Conservation (phyloP, 1,284 basidiomycete genomes). For the Paramarasmius palmivorus region DNA sequence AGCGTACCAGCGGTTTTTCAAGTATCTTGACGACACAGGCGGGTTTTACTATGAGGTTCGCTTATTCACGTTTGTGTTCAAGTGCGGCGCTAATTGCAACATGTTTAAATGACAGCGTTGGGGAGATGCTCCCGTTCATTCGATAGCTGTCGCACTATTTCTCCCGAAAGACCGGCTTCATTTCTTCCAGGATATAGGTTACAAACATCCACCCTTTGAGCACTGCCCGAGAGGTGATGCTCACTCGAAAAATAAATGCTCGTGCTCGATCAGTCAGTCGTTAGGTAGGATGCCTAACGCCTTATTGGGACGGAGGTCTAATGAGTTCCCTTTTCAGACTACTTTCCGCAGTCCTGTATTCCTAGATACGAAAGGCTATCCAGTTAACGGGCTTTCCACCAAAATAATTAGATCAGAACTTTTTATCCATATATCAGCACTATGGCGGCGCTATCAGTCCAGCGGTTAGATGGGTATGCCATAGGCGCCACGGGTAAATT, state of each 20-base stretch:
- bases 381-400: too few species aligned
- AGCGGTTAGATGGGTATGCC: too few species aligned
- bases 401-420: too few species aligned
- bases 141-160: conserved; percentile 75
- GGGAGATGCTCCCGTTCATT: conserved; percentile 86
- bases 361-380: too few species aligned
- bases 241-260: conserved; percentile 47
- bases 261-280: conserved; percentile 34
- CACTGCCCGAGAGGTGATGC: conserved; percentile 57
- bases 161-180: conserved; percentile 63
- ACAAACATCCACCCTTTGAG: conserved; percentile 58
- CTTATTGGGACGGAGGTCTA: too few species aligned
- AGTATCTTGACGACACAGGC: conserved; percentile 76
- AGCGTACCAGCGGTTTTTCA: conserved; percentile 78
- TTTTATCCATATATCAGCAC: too few species aligned
- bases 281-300: too few species aligned
- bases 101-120: conserved; percentile 47
- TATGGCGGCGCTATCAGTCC: too few species aligned
- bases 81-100: neutral
- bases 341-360: too few species aligned
- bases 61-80: conserved; percentile 6
- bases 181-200: conserved; percentile 68
- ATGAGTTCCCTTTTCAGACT: too few species aligned
- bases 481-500: too few species aligned
- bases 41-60: conserved; percentile 84